Conservation (phyloP, 2,329 filamentous ascomycete genomes). For the Myotisia sp. region DNA sequence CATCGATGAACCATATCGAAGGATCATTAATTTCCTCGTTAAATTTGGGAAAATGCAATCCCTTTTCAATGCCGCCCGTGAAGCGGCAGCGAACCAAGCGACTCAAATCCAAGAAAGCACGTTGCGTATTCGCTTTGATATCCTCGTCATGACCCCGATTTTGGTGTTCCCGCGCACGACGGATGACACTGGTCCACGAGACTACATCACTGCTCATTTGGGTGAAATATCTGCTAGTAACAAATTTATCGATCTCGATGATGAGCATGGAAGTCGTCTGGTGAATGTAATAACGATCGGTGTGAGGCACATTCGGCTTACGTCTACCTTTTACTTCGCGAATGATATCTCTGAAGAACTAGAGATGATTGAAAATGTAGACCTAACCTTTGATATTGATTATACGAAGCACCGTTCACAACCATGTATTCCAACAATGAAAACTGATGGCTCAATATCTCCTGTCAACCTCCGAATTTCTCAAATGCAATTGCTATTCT, state of each 20-base stretch:
- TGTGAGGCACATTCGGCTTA: conserved; percentile 81
- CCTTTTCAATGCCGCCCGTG: conserved; percentile 90
- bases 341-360: conserved; percentile 64
- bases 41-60: conserved; percentile 99
- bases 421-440: conserved; percentile 70
- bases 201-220: conserved; percentile 80
- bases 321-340: conserved; percentile 73
- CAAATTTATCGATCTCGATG: conserved; percentile 70
- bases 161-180: conserved; percentile 80
- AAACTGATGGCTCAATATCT: conserved; percentile 83
- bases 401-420: conserved; percentile 74
- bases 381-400: conserved; percentile 81
- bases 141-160: conserved; percentile 88
- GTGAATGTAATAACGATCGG: conserved; percentile 85
- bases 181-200: conserved; percentile 54
- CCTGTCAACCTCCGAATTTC: conserved; percentile 83
- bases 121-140: conserved; percentile 83
- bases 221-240: conserved; percentile 97
- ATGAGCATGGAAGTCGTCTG: conserved; percentile 48
- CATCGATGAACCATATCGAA: conserved; percentile 88
- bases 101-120: conserved; percentile 84
- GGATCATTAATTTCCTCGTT: conserved; percentile 93
- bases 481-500: conserved; percentile 77
- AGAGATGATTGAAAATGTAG: conserved; percentile 93
- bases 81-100: conserved; percentile 86